Percentiles rank a stretch among this genome's conserved stretches.
phyloP scores from a whole-genome alignment of 768 basidiomycete genomes.

The Hygrophorus pudorinus region DNA sequence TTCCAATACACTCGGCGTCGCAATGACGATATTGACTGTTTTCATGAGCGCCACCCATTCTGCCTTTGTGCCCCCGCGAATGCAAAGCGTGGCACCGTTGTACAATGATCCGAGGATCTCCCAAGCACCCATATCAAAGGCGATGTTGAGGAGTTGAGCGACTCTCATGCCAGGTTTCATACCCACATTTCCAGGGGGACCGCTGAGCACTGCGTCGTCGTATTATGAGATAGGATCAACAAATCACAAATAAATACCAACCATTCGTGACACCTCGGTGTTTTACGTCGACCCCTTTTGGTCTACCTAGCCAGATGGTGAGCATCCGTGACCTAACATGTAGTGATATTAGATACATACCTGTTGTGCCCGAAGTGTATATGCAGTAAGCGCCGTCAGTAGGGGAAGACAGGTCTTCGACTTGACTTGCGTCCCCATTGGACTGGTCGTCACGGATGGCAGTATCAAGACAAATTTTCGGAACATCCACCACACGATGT shows the following conservation, averaged over 20 bases:
- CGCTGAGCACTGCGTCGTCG: constrained; percentile 26
- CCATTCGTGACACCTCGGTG: too few species aligned
- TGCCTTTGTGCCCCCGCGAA: constrained; percentile 39
- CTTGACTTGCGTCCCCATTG: constrained; percentile 11
- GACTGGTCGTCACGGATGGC: constrained; percentile 12
- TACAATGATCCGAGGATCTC: constrained; percentile 41
- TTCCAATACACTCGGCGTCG: constrained; percentile 41
- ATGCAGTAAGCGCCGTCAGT: constrained; percentile 33
- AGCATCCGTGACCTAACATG: constrained; percentile 26
- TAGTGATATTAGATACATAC: constrained; percentile 37
- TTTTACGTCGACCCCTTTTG: too few species aligned
- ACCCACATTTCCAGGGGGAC: constrained; percentile 43
- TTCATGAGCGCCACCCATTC: constrained; percentile 43
- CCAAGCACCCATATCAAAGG: constrained; percentile 64
- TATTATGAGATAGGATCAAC: constrained; percentile 6
- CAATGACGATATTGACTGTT: constrained; percentile 42
- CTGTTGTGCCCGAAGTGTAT: constrained; percentile 39
- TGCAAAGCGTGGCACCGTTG: constrained; percentile 43
- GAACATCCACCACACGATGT: background rate
- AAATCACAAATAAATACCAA: constrained; percentile 4
- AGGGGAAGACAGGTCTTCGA: constrained; percentile 14
- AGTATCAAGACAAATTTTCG: constrained; percentile 11
- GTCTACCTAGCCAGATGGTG: too few species aligned
- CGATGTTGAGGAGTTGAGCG: constrained; percentile 51
- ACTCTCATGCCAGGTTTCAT: constrained; percentile 49